Conservation (phyloP, 2,329 filamentous ascomycete genomes). For the Aspergillus amoenus region DNA sequence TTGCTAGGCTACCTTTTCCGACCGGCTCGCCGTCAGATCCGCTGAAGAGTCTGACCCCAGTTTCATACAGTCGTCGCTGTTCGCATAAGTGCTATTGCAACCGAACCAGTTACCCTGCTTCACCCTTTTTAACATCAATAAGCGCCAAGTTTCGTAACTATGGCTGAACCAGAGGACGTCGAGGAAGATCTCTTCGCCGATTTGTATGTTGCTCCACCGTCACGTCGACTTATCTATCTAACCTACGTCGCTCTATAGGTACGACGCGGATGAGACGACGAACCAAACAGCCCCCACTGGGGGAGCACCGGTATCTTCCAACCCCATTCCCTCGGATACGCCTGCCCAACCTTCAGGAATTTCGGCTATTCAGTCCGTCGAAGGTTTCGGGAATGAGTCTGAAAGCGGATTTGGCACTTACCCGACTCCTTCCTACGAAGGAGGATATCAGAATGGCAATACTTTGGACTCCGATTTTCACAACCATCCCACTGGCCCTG, state of each 20-base stretch:
- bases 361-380: slow-evolving; percentile 34
- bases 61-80: not conserved
- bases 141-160: slow-evolving; percentile 41
- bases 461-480: slow-evolving; percentile 25
- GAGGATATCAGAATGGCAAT: slow-evolving; percentile 27
- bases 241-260: slow-evolving; percentile 46
- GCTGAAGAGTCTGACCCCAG: not conserved
- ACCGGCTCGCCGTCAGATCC: not conserved
- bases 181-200: slow-evolving; percentile 96
- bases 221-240: slow-evolving; percentile 1
- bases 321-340: slow-evolving; percentile 31
- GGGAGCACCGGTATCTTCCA: slow-evolving; percentile 40
- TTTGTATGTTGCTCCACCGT: slow-evolving; percentile 61
- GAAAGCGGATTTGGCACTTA: slow-evolving; percentile 21
- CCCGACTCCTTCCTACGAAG: slow-evolving; percentile 24
- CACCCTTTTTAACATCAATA: slow-evolving; percentile 10
- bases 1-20: not conserved
- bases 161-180: slow-evolving; percentile 78
- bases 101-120: not conserved
- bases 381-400: slow-evolving; percentile 29
- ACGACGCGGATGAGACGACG: slow-evolving; percentile 65
- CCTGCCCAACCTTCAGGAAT: slow-evolving; percentile 31
- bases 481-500: slow-evolving; percentile 19
- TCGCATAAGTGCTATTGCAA: not conserved
- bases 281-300: slow-evolving; percentile 29